Percentiles rank a stretch among this genome's conserved stretches.
Evolutionary conservation across 2,329 filamentous ascomycete species (phyloP).

Genomic region (Botrytis fragariae): DNA sequence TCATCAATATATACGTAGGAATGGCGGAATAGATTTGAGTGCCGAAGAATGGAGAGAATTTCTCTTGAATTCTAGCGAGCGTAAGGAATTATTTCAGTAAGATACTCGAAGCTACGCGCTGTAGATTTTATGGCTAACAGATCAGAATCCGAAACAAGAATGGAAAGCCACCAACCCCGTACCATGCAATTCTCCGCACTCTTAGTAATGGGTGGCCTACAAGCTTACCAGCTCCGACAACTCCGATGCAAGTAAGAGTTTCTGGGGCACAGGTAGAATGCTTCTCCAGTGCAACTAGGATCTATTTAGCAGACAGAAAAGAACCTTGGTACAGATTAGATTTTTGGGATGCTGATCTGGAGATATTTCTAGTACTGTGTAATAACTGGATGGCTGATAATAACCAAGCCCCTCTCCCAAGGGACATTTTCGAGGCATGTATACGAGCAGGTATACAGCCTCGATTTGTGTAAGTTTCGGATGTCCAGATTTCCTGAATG

Average conservation of each 20-base stretch:
- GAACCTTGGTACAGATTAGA: slow-evolving; percentile 5
- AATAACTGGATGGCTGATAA: not conserved
- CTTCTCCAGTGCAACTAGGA: not conserved
- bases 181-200: not conserved
- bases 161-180: slow-evolving; percentile 7
- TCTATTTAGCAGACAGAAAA: slow-evolving; percentile 11
- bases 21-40: not conserved
- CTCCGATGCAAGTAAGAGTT: not conserved
- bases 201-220: not conserved
- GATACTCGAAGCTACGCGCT: not conserved
- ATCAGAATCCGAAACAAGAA: not conserved
- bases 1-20: slow-evolving; percentile 9
- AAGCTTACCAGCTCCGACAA: too few relatives aligned
- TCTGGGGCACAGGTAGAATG: not conserved
- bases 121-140: not conserved
- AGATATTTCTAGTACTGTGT: not conserved
- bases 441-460: slow-evolving; percentile 3
- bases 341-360: slow-evolving; percentile 15
- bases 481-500: too few relatives aligned
- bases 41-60: slow-evolving; percentile 17
- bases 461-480: slow-evolving; percentile 9
- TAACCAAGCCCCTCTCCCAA: not conserved
- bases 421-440: not conserved
- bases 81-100: slow-evolving; percentile 8
- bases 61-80: slow-evolving; percentile 1